Base-by-base conservation (phyloP, 768 basidiomycete genomes). In the Lyophyllum semitale region DNA sequence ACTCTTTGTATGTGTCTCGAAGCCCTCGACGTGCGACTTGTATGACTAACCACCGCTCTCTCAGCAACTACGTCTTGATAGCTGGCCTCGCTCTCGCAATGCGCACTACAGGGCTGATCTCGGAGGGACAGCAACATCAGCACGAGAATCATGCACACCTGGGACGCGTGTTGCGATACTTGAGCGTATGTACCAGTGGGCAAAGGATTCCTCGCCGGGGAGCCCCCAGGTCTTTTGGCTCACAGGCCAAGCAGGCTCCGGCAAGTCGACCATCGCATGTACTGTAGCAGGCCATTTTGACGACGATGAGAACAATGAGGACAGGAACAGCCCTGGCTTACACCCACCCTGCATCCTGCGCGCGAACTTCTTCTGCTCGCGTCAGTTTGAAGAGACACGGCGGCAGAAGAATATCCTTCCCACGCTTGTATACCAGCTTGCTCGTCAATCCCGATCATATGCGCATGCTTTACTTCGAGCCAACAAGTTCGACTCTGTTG, bases 361-460 rank as follows among this genome's bases (percentile, higher is more conserved):
- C 2, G 68, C 51, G 15, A 68, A 60, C 48, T 71, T 71, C 53
- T 63, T 71, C 25, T 67, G 64, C 41, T 71, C 69, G 8, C 63
- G 64, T n/a, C n/a, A n/a, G n/a, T n/a, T n/a, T n/a, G n/a, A n/a
- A 11, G 62, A 68, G 20, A 66, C 66, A 18, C 25, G 53, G 40
- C 23, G 15, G 1, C 32, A 48, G 11, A 62, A 30, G 7, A 29
- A 29, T n/a, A 66, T 68, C 44, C 47, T 69, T 51, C 66, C 53
- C 32, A 69, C 63, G 8, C 40, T 55, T 20, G 48, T 29, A 11
- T 50, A 55, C 22, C 48, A 55, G 18, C 48, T 55, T 29, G 54
- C 48, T 45, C n/a, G 5, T 23, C 5, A 38, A 5, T 55, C 37
- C 13, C 25, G 40, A 6, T 23, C 18, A 1, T 55, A 20, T 45